Evolutionary conservation across 148 eudicot genomes (phyloP).

Genomic region (Persicaria maculosa): DNA sequence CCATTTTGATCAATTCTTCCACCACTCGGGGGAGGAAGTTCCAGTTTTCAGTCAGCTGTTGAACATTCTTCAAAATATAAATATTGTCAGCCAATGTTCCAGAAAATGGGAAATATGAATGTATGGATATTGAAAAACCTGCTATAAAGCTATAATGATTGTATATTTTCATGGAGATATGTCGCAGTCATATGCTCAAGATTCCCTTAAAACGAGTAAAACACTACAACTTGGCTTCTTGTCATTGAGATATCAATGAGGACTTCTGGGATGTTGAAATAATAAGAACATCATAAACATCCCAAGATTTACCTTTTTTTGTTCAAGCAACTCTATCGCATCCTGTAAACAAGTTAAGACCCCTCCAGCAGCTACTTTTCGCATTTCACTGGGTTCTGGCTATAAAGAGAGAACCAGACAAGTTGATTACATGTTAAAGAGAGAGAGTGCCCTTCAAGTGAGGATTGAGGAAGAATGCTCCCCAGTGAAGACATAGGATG

Average conservation of each 20-base stretch:
- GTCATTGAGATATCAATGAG: not conserved
- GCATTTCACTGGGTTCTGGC: slow-evolving; percentile 75
- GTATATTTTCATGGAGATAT: too few species aligned
- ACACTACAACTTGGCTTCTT: not conserved
- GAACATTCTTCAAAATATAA: slow-evolving; percentile 34
- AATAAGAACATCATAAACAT: not conserved
- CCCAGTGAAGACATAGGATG: too few species aligned
- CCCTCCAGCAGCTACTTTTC: slow-evolving; percentile 84
- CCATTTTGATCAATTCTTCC: slow-evolving; percentile 58
- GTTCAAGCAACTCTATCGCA: slow-evolving; percentile 62
- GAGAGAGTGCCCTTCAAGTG: too few species aligned
- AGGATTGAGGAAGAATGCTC: too few species aligned
- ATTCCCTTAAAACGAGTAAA: not conserved
- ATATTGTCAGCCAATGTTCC: slow-evolving; percentile 2
- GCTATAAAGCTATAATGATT: too few species aligned
- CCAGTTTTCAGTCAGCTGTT: slow-evolving; percentile 68
- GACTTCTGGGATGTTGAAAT: not conserved
- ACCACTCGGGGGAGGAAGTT: slow-evolving; percentile 61
- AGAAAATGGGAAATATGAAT: not conserved
- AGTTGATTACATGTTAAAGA: not conserved
- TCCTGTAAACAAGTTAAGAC: slow-evolving; percentile 80
- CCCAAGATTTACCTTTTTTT: slow-evolving; percentile 44
- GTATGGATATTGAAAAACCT: too few species aligned
- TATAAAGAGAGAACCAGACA: slow-evolving; percentile 19
- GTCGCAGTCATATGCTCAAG: not conserved